Percentiles rank a stretch among this genome's conserved stretches.
phyloP scores from a whole-genome alignment of 2,329 filamentous ascomycete species.

The Ophiocordyceps robertsii region DNA sequence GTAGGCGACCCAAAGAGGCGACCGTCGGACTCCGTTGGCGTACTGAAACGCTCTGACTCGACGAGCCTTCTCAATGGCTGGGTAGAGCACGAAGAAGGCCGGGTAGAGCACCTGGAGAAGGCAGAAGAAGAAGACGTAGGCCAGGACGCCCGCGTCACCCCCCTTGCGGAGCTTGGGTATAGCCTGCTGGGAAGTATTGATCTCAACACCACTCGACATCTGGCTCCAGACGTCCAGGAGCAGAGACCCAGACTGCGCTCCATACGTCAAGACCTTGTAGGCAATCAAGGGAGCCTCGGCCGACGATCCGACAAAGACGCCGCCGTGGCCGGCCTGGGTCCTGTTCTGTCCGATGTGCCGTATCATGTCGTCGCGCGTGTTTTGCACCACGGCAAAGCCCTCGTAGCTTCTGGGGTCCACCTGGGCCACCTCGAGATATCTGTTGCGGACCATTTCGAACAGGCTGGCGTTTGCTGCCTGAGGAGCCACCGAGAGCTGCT shows the following conservation, averaged over 20 bases:
- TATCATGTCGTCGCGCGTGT: conserved; percentile 2
- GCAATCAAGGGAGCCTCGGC: conserved; percentile 6
- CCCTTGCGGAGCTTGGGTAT: conserved; percentile 39
- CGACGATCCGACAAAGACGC: conserved; percentile 4
- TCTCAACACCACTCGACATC: conserved; percentile 11
- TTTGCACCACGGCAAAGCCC: conserved; percentile 3
- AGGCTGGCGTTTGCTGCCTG: conserved; percentile 18
- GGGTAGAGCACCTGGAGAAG: conserved; percentile 54
- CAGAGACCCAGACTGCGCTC: conserved; percentile 1
- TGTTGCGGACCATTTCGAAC: conserved; percentile 3
- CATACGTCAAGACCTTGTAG: conserved; percentile 2
- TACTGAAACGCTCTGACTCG: conserved; percentile 73
- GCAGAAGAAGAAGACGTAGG: conserved; percentile 55
- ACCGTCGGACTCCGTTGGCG: conserved; percentile 67
- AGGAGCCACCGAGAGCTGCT: conserved; percentile 5
- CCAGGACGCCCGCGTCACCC: conserved; percentile 31
- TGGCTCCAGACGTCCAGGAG: conserved; percentile 10
- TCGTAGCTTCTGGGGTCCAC: conserved; percentile 1
- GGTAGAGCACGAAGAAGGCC: conserved; percentile 62
- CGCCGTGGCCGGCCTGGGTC: conserved; percentile 1
- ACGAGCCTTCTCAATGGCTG: conserved; percentile 60
- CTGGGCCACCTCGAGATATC: conserved; percentile 3
- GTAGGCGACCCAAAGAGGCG: conserved; percentile 72
- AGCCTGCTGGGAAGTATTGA: conserved; percentile 44
- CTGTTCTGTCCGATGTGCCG: conserved; percentile 3